Evolutionary conservation across 106 monocot species (phyloP).

Genomic region (Platanthera zijinensis): DNA sequence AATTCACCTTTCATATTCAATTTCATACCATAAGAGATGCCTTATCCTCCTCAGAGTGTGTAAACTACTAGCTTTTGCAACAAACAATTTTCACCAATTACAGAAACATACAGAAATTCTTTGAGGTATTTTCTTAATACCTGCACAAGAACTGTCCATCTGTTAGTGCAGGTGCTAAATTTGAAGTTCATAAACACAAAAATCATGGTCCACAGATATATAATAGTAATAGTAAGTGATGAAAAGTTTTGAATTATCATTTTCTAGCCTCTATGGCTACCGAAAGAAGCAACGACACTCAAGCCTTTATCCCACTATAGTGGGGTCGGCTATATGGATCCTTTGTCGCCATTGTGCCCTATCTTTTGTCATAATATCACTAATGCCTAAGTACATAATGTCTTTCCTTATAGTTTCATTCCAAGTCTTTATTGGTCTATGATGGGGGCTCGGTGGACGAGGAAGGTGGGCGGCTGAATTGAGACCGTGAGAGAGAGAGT

Average conservation of each 20-base stretch:
- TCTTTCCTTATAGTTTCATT: no score
- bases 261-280: no score
- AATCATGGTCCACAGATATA: background rate
- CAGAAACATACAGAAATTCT: constrained; percentile 55
- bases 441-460: no score
- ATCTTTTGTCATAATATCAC: no score
- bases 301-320: no score
- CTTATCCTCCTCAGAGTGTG: constrained; percentile 48
- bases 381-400: no score
- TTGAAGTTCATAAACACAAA: background rate
- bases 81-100: constrained; percentile 23
- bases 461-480: no score
- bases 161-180: background rate
- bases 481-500: no score
- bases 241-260: background rate
- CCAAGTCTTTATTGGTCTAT: no score
- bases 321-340: no score
- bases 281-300: no score
- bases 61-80: constrained; percentile 50
- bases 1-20: constrained; percentile 9
- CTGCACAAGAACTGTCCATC: constrained; percentile 21
- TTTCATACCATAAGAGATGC: constrained; percentile 65
- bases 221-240: background rate
- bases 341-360: no score
- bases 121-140: constrained; percentile 70